Evolutionary conservation across 2,329 filamentous ascomycete species (phyloP).

Genomic region (Colletotrichum coccodes): DNA sequence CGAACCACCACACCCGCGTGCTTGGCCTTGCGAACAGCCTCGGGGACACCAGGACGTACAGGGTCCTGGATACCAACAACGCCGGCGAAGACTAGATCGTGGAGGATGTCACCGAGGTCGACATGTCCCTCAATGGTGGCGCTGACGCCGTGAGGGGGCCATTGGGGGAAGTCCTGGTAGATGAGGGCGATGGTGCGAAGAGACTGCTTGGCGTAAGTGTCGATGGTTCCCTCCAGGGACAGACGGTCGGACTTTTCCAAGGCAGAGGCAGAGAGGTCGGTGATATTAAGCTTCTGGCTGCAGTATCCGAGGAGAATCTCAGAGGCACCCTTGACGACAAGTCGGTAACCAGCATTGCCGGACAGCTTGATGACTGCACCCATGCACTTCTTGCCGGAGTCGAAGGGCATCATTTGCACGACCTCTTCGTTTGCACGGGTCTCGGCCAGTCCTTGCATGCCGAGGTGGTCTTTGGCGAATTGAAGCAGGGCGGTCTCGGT

Average conservation of each 20-base stretch:
- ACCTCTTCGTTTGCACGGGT: slow-evolving; percentile 57
- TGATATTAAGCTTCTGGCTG: slow-evolving; percentile 50
- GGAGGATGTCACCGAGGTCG: slow-evolving; percentile 65
- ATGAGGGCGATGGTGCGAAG: slow-evolving; percentile 81
- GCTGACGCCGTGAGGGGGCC: slow-evolving; percentile 71
- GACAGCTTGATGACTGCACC: slow-evolving; percentile 62
- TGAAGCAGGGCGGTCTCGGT: slow-evolving; percentile 65
- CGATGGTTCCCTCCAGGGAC: slow-evolving; percentile 63
- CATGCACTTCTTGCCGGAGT: slow-evolving; percentile 67
- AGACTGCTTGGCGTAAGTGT: slow-evolving; percentile 70
- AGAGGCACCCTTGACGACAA: slow-evolving; percentile 66
- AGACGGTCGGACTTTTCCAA: slow-evolving; percentile 56
- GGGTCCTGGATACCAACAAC: slow-evolving; percentile 79
- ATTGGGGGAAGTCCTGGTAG: slow-evolving; percentile 77
- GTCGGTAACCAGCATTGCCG: slow-evolving; percentile 54
- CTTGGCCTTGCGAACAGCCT: slow-evolving; percentile 72
- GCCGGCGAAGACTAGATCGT: slow-evolving; percentile 77
- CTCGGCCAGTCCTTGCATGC: slow-evolving; percentile 57
- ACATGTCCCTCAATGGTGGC: slow-evolving; percentile 72
- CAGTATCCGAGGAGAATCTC: slow-evolving; percentile 63
- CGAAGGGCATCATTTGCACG: slow-evolving; percentile 63
- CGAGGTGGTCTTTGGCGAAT: slow-evolving; percentile 60
- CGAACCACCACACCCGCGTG: slow-evolving; percentile 74
- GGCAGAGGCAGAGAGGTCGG: slow-evolving; percentile 63
- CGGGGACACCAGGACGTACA: slow-evolving; percentile 70